Base-by-base conservation (phyloP, 2,329 filamentous ascomycete species). In the Fusarium dimerum region DNA sequence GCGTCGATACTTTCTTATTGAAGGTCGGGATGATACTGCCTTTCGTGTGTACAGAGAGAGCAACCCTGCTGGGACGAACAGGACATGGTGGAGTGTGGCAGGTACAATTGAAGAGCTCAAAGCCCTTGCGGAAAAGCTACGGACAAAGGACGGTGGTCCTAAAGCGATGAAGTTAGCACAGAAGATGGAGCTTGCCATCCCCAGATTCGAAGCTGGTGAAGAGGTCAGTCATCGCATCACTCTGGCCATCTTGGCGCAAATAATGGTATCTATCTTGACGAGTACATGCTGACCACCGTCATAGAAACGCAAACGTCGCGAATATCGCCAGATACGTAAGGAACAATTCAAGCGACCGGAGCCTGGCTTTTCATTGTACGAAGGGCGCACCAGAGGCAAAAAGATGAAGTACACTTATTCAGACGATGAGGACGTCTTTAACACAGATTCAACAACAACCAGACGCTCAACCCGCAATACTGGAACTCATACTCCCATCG, bases 381-480 rank as follows among this genome's bases (percentile, higher is more conserved):
- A 99, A 75, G 94, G 94, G 45, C 90, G 94, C 48, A 99, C 95
- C 6, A 86, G 94, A 53, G 94, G 94, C 51, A 97, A 99, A 78
- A 89, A 93, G 55, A 89, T 96, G 75, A 95, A 92, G 72, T 99
- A 99, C 68, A 99, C 91, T 0, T 99, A 90, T 68, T 95, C 92
- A 0, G 92, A 97, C 47, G 90, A 95, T 20, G 90, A 95, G 61
- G 87, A 87, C 36, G 84, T 87, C 15, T 84, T 85, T 47, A 82
- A 78, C 50, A 83, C 83, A n/a, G 83, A 87, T 66, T 86, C 86
- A 36, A 81, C 82, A 6, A 71, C 74, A 70, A 69, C 39, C 17
- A 51, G 92, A 77, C 83, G 86, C 7, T 90, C 90, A 12, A 81
- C 85, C 16, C 85, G 93, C 26, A 89, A 91, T 59, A 91, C 89